These are phyloP conservation scores for Pyrus bretschneideri DNA, from an alignment of 306 rosid species.

Conservation along the genomic window DNA sequence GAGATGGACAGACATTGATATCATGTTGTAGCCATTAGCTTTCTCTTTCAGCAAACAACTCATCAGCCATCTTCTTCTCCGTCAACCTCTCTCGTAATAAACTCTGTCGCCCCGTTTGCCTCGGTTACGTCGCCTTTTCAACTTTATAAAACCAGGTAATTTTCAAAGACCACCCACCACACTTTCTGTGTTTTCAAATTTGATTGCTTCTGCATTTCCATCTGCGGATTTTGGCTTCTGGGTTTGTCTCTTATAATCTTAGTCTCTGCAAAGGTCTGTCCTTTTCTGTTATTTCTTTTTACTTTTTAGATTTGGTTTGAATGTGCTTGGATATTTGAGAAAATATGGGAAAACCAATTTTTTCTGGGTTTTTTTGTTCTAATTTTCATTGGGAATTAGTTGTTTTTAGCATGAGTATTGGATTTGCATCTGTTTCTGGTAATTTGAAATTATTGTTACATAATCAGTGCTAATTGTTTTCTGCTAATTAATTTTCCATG, in stretches of 20 bases:
- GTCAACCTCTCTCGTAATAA: constrained; percentile 31
- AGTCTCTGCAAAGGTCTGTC: neutral
- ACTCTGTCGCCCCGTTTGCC: constrained; percentile 23
- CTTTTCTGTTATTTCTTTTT: neutral
- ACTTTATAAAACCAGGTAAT: constrained; percentile 9
- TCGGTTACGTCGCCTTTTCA: constrained; percentile 34
- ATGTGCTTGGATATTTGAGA: constrained; percentile 1
- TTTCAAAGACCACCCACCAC: neutral
- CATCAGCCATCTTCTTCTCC: constrained; percentile 35
- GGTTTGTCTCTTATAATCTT: constrained; percentile 10
- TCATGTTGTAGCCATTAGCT: neutral
- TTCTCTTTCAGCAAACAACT: neutral
- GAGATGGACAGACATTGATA: constrained; percentile 2
- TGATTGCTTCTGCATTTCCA: neutral
- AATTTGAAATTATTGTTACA: neutral
- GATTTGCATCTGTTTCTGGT: neutral
- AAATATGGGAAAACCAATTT: neutral
- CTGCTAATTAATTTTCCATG: neutral
- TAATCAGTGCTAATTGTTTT: neutral
- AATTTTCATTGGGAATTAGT: neutral
- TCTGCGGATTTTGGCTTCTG: constrained; percentile 16
- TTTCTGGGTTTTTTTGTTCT: neutral
- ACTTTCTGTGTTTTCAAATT: neutral
- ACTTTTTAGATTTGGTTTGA: neutral
- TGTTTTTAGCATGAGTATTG: neutral